A percentile compares a stretch with the other conserved stretches of the same genome.
Conservation (phyloP, 768 basidiomycete genomes). For the Tremella mesenterica region DNA sequence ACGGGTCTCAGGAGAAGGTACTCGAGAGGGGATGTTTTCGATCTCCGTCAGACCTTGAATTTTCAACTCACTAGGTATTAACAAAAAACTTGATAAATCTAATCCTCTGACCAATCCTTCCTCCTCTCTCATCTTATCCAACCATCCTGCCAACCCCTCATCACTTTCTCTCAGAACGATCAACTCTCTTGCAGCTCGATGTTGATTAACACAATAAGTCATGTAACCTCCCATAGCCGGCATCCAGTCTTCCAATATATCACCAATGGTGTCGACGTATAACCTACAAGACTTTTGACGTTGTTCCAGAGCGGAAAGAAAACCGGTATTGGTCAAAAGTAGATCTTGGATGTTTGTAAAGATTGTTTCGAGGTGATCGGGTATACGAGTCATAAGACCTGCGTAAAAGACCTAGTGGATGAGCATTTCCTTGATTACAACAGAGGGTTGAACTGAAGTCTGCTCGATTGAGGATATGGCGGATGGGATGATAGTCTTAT, state of each 20-base stretch:
- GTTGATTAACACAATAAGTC: conserved; percentile 86
- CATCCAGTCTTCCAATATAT: conserved; percentile 68
- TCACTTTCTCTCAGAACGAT: conserved; percentile 64
- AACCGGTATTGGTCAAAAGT: conserved; percentile 74
- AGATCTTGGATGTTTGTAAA: conserved; percentile 94
- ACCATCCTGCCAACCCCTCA: conserved; percentile 55
- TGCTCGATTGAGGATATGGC: too few relatives aligned
- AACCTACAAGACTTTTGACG: conserved; percentile 84
- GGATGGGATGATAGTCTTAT: too few relatives aligned
- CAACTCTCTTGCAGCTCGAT: conserved; percentile 63
- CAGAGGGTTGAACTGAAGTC: too few relatives aligned
- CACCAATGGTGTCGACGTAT: conserved; percentile 80
- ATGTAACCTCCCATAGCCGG: conserved; percentile 70
- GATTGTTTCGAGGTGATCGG: too few relatives aligned
- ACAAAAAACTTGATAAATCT: conserved; percentile 80
- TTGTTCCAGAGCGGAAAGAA: conserved; percentile 80
- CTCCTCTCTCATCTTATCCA: conserved; percentile 69
- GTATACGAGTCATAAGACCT: too few relatives aligned
- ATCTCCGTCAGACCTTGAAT: neutral
- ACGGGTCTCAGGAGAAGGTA: too few relatives aligned
- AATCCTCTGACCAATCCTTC: conserved; percentile 63
- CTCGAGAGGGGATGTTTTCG: too few relatives aligned
- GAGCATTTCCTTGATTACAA: too few relatives aligned
- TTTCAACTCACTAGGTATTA: conserved; percentile 66
- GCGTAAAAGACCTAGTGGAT: conserved; percentile 65